Percentiles rank a stretch among this genome's conserved stretches.
These are phyloP conservation scores for Rhynchospora tenuis DNA, from an alignment of 176 grass and related monocot species.

Conservation along the genomic window DNA sequence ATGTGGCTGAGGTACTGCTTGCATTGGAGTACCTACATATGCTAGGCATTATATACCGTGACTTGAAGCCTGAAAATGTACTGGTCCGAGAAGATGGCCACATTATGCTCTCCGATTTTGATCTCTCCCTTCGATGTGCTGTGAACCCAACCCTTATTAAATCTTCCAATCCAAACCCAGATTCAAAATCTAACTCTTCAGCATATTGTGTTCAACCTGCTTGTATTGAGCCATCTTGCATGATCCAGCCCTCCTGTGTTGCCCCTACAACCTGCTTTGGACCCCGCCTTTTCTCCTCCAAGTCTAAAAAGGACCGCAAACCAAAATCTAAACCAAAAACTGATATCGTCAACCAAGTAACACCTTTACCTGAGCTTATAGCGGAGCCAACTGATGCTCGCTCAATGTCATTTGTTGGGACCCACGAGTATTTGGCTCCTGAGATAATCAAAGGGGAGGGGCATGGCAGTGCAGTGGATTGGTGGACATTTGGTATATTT, in stretches of 20 bases:
- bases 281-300: constrained; percentile 64
- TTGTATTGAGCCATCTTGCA: constrained; percentile 77
- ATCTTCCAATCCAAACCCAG: constrained; percentile 53
- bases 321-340: constrained; percentile 49
- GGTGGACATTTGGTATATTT: constrained; percentile 85
- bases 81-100: constrained; percentile 82
- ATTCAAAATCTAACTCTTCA: constrained; percentile 52
- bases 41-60: constrained; percentile 94
- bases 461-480: constrained; percentile 72
- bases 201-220: constrained; percentile 80
- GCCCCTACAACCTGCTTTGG: constrained; percentile 82
- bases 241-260: constrained; percentile 72
- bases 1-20: constrained; percentile 80
- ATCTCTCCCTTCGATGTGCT: constrained; percentile 73
- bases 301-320: constrained; percentile 44
- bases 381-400: constrained; percentile 81
- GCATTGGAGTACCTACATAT: constrained; percentile 86
- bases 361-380: constrained; percentile 66
- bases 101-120: constrained; percentile 91
- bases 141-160: constrained; percentile 58
- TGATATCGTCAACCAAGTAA: constrained; percentile 52
- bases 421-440: constrained; percentile 90
- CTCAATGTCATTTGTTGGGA: constrained; percentile 93
- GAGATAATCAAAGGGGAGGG: constrained; percentile 85
- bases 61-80: constrained; percentile 94